Percentiles rank a stretch among this genome's conserved stretches.
phyloP scores from a whole-genome alignment of 2,329 filamentous ascomycete species.

The Pyrenophora tritici-repentis region DNA sequence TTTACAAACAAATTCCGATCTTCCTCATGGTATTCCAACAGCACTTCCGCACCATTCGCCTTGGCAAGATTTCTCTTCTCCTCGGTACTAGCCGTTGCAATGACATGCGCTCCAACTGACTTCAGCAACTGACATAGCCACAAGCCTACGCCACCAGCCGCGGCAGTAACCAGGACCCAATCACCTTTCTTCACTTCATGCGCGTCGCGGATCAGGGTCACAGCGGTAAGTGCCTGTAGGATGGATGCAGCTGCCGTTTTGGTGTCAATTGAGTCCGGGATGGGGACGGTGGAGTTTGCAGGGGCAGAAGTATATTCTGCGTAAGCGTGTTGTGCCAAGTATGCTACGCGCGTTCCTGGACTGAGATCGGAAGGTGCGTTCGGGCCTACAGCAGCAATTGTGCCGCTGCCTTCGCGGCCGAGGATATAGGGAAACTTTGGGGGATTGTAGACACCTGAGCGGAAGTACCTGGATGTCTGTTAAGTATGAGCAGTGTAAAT shows the following conservation, averaged over 20 bases:
- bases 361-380: conserved; percentile 60
- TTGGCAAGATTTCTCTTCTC: conserved; percentile 75
- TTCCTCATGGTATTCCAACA: conserved; percentile 70
- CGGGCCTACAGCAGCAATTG: conserved; percentile 65
- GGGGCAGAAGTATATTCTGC: conserved; percentile 64
- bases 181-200: conserved; percentile 73
- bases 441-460: conserved; percentile 76
- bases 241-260: conserved; percentile 70
- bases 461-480: conserved; percentile 68
- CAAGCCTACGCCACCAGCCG: conserved; percentile 75
- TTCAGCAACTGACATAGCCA: conserved; percentile 77
- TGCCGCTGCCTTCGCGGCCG: conserved; percentile 79
- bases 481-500: background rate
- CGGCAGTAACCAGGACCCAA: conserved; percentile 83
- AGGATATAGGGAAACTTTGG: conserved; percentile 73
- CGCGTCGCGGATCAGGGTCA: conserved; percentile 78
- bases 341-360: conserved; percentile 73
- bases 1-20: conserved; percentile 47
- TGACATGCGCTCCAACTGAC: conserved; percentile 73
- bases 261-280: conserved; percentile 66
- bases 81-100: conserved; percentile 75
- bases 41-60: conserved; percentile 71
- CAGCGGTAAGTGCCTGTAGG: conserved; percentile 82
- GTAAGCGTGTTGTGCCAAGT: conserved; percentile 62
- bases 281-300: conserved; percentile 60